These are phyloP conservation scores for Chlamydomonas sp. DNA, from an alignment of 139 green algal genomes.

Conservation along the genomic window DNA sequence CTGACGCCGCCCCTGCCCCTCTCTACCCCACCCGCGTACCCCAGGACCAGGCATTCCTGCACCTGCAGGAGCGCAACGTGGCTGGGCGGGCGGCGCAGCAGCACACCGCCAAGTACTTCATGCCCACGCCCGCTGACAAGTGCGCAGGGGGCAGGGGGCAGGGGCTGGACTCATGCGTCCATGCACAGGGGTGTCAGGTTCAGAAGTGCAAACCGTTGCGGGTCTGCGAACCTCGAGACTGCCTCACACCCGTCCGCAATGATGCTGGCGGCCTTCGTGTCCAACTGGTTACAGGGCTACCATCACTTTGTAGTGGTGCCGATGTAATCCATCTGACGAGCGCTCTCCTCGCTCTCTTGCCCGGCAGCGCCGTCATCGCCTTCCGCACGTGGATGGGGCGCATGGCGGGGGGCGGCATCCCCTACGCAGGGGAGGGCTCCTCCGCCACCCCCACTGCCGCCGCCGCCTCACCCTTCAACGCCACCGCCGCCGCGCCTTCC, in stretches of 20 bases:
- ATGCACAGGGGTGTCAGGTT: neutral
- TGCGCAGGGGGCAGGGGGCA: neutral
- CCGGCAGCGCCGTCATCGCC: neutral
- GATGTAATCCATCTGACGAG: too few relatives aligned
- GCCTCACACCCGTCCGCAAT: too few relatives aligned
- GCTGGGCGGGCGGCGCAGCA: neutral
- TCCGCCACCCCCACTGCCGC: neutral
- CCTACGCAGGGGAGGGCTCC: neutral
- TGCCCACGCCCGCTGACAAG: conserved; percentile 15
- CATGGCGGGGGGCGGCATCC: conserved; percentile 6
- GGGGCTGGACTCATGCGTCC: neutral
- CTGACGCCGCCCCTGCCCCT: neutral
- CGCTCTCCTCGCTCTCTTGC: neutral
- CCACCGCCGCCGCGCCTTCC: too few relatives aligned
- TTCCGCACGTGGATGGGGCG: conserved; percentile 14
- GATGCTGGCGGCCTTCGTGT: too few relatives aligned
- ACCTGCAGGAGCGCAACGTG: conserved; percentile 54
- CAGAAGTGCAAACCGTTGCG: too few relatives aligned
- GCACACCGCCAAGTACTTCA: conserved; percentile 26
- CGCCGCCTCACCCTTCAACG: neutral
- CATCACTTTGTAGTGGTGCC: too few relatives aligned
- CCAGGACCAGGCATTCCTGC: conserved; percentile 60
- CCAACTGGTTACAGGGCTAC: too few relatives aligned
- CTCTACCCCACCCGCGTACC: conserved; percentile 32
- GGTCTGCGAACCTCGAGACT: too few relatives aligned